A percentile compares a stretch with the other conserved stretches of the same genome.
Evolutionary conservation across 164 flowering plant species (phyloP).

Genomic region (Aristolochia fimbriata): DNA sequence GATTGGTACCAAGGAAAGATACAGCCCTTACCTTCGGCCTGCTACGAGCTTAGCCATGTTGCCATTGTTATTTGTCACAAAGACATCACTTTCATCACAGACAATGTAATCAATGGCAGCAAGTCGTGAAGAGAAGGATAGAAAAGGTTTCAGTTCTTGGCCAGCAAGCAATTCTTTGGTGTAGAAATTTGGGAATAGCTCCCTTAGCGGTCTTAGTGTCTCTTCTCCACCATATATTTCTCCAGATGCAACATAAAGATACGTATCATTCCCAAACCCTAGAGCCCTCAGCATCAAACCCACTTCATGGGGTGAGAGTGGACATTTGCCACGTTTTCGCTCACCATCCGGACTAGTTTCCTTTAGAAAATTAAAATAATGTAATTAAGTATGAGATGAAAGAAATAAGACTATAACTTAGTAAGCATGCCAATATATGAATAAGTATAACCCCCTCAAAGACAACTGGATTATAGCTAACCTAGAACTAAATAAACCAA

Average conservation of each 20-base stretch:
- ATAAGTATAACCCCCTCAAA: no score
- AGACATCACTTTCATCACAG: slow-evolving; percentile 88
- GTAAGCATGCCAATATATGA: no score
- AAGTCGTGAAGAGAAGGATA: slow-evolving; percentile 77
- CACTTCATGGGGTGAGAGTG: slow-evolving; percentile 95
- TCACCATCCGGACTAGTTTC: slow-evolving; percentile 76
- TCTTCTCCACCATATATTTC: slow-evolving; percentile 97
- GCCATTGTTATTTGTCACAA: slow-evolving; percentile 94
- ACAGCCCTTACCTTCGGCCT: slow-evolving; percentile 60
- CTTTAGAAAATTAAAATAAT: slow-evolving; percentile 17
- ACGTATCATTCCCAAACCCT: slow-evolving; percentile 71
- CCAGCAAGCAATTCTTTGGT: slow-evolving; percentile 80
- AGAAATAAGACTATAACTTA: no score
- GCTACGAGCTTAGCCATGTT: slow-evolving; percentile 99
- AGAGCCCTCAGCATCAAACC: slow-evolving; percentile 92
- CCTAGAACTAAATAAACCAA: no score
- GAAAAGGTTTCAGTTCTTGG: slow-evolving; percentile 62
- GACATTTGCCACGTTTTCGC: slow-evolving; percentile 79
- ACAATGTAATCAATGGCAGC: slow-evolving; percentile 98
- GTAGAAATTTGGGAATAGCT: slow-evolving; percentile 83
- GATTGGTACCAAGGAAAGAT: no score
- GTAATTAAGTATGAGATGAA: no score
- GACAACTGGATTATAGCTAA: no score
- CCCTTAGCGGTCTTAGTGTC: slow-evolving; percentile 70
- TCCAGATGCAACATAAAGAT: slow-evolving; percentile 93